Conservation (phyloP, 768 basidiomycete genomes). For the Lentinula detonsa region DNA sequence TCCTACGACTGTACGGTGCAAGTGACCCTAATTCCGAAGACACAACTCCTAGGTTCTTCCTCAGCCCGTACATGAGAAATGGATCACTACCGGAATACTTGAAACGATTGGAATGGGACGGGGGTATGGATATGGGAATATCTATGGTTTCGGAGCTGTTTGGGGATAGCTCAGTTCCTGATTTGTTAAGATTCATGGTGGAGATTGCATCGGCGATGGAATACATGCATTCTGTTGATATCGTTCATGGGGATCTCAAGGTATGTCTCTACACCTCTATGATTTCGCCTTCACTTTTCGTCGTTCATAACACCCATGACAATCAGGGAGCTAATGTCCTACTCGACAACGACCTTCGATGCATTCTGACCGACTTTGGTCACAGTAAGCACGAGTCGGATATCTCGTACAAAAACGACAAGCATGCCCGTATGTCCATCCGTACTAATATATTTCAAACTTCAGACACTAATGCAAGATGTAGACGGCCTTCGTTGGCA, state of each 20-base stretch:
- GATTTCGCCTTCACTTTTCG: background rate
- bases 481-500: slow-evolving; percentile 37
- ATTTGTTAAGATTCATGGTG: slow-evolving; percentile 32
- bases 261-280: slow-evolving; percentile 16
- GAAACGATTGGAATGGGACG: slow-evolving; percentile 10
- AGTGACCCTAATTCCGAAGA: slow-evolving; percentile 31
- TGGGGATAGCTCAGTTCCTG: slow-evolving; percentile 10
- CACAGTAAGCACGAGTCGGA: slow-evolving; percentile 46
- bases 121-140: background rate
- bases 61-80: slow-evolving; percentile 44
- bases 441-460: background rate
- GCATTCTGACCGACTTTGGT: slow-evolving; percentile 51
- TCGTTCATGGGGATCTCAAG: slow-evolving; percentile 52
- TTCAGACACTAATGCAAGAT: background rate
- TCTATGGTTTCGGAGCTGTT: background rate
- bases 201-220: slow-evolving; percentile 49
- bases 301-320: background rate
- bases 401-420: slow-evolving; percentile 31
- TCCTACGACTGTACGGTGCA: slow-evolving; percentile 47
- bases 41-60: slow-evolving; percentile 41
- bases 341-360: slow-evolving; percentile 36
- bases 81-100: slow-evolving; percentile 38
- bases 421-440: slow-evolving; percentile 15
- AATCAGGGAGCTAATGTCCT: slow-evolving; percentile 44
- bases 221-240: slow-evolving; percentile 39